Evolutionary conservation across 306 rosid genomes (phyloP), one percentile per base, ranked within the genome.

Genomic region (Leucaena leucocephala): DNA sequence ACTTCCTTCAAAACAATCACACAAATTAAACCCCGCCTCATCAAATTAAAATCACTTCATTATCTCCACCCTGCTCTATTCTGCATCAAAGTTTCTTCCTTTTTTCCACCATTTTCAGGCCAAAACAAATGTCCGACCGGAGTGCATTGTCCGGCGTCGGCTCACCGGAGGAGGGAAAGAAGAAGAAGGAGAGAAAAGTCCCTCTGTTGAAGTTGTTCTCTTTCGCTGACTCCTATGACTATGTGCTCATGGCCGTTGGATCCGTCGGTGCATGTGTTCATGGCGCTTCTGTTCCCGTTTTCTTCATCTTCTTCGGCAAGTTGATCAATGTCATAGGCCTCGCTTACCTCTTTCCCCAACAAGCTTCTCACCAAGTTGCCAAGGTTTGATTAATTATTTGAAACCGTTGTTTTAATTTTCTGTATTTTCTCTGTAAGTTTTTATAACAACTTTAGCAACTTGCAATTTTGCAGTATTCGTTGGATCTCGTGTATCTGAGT

Each of bases 211-310:
- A 94, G 75, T 82, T 94, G 0, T 94, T 92, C 75, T 77, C 89
- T 0, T 94, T 94, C 76, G 98, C 98, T 49, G 97, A 94, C 72
- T 86, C 81, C 4, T 89, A 89, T 81, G 98, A 94, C 74, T 91
- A 49, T 59, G 65, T 92, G 3, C 74, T 94, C 19, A 94, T 94
- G 97, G 72, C 68, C 2, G 1, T 91, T 72, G 98, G 97, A 40
- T 92, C 97, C 11, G 35, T 92, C 40, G 98, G 98, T 19, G 98
- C 98, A 43, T 84, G 90, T 72, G 21, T 92, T 75, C 98, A 94
- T 73, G 98, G 98, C 3, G 97, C 97, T 78, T 91, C 98, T 13
- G 95, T 94, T n/a, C 98, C 98, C 6, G 85, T 94, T 67, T 94
- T 94, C 89, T 94, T 94, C 64, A 88, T 94, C 75, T 94, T 88